Conservation (phyloP, 192 early-diverging fungal species). For the Diversispora epigaea region DNA sequence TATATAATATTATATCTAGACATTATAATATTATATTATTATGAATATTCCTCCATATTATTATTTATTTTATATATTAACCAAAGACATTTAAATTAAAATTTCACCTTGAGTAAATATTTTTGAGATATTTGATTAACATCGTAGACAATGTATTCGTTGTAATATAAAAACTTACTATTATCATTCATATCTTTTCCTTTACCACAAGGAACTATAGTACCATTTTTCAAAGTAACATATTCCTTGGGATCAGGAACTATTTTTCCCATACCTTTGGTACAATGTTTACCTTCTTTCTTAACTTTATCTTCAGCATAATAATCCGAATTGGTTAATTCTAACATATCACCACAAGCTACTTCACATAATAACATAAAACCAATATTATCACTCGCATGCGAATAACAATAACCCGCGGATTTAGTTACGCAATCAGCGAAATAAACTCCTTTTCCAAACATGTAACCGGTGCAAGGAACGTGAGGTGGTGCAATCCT, state of each 20-base stretch:
- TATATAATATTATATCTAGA: no score
- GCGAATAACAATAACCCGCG: conserved; percentile 66
- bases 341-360: conserved; percentile 61
- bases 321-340: conserved; percentile 50
- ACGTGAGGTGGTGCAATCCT: conserved; percentile 69
- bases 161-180: conserved; percentile 52
- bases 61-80: no score
- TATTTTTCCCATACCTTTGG: conserved; percentile 62
- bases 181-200: background rate
- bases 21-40: no score
- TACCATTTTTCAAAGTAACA: conserved; percentile 46
- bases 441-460: conserved; percentile 85
- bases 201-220: conserved; percentile 53
- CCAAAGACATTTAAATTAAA: conserved; percentile 28
- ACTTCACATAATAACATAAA: conserved; percentile 80
- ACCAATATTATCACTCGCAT: conserved; percentile 41
- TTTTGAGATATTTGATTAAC: conserved; percentile 68
- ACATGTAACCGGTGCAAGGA: conserved; percentile 69
- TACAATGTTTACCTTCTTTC: conserved; percentile 51
- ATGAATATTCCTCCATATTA: no score
- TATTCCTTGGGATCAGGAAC: conserved; percentile 53
- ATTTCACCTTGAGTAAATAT: conserved; percentile 55
- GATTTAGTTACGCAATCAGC: conserved; percentile 78
- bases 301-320: conserved; percentile 48
- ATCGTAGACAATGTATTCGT: conserved; percentile 82